These are phyloP conservation scores for Coemansia sp. DNA, from an alignment of 192 early-diverging fungal genomes.

Conservation along the genomic window DNA sequence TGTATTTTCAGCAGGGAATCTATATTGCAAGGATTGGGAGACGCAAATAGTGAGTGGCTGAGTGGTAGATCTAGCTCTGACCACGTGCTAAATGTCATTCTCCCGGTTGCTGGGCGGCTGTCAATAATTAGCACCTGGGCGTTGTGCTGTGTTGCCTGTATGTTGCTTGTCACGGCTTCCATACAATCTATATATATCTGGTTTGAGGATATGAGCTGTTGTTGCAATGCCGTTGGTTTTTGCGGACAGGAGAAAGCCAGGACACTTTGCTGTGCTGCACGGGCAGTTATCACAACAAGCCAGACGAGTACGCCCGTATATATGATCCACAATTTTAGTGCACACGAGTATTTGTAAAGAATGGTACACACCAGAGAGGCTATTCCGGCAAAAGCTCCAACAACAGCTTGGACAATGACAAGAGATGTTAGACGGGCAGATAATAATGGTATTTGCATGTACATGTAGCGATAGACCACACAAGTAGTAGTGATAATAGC, in stretches of 20 bases:
- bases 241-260: not conserved
- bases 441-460: constrained; percentile 17
- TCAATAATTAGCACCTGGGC: not conserved
- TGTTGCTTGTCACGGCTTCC: constrained; percentile 2
- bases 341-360: constrained; percentile 28
- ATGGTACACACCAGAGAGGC: constrained; percentile 22
- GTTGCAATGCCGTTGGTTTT: not conserved
- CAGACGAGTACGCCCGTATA: constrained; percentile 34
- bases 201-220: not conserved
- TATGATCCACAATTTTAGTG: constrained; percentile 35
- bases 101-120: not conserved
- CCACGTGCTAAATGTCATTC: constrained; percentile 17
- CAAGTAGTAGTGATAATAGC: constrained; percentile 17
- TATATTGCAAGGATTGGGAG: not conserved
- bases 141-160: not conserved
- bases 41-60: constrained; percentile 7
- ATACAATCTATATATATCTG: constrained; percentile 10
- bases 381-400: constrained; percentile 12
- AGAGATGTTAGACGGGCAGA: constrained; percentile 25
- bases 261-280: constrained; percentile 22
- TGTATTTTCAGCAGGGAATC: not conserved
- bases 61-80: constrained; percentile 19
- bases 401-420: constrained; percentile 19
- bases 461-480: constrained; percentile 21
- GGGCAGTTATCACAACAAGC: constrained; percentile 24